Conservation (phyloP, 495 filamentous ascomycete species). For the Beverwykella pulmonaria region DNA sequence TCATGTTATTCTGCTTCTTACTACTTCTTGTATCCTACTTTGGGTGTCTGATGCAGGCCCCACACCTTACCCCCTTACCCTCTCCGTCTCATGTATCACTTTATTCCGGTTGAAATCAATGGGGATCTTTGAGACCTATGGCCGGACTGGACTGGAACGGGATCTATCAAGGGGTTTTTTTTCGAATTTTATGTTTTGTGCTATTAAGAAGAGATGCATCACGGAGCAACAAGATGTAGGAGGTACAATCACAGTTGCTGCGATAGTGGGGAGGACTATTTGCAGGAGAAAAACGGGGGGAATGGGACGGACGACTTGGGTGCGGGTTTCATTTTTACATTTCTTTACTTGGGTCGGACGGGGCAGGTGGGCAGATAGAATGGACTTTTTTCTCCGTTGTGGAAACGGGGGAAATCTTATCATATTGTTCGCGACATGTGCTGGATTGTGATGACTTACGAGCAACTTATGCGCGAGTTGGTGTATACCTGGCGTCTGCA, state of each 20-base stretch:
- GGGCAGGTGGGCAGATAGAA: conserved; percentile 6
- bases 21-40: conserved; percentile 37
- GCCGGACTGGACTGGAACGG: background rate
- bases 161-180: background rate
- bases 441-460: background rate
- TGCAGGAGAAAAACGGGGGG: background rate
- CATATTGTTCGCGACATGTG: background rate
- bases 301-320: background rate
- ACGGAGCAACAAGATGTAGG: background rate
- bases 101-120: background rate
- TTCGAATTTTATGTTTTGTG: background rate
- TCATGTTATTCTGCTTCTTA: conserved; percentile 7
- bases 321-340: background rate
- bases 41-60: background rate
- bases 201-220: background rate
- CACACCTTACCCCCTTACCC: background rate
- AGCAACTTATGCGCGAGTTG: too few species aligned
- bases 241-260: too few species aligned
- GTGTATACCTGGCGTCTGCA: too few species aligned
- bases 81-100: background rate
- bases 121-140: background rate
- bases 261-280: too few species aligned
- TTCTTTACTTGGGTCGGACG: background rate
- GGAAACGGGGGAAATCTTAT: background rate
- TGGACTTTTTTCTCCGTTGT: background rate